A percentile compares a stretch with the other conserved stretches of the same genome.
phyloP scores from a whole-genome alignment of 164 flowering plant species.

The Berberis thunbergii region DNA sequence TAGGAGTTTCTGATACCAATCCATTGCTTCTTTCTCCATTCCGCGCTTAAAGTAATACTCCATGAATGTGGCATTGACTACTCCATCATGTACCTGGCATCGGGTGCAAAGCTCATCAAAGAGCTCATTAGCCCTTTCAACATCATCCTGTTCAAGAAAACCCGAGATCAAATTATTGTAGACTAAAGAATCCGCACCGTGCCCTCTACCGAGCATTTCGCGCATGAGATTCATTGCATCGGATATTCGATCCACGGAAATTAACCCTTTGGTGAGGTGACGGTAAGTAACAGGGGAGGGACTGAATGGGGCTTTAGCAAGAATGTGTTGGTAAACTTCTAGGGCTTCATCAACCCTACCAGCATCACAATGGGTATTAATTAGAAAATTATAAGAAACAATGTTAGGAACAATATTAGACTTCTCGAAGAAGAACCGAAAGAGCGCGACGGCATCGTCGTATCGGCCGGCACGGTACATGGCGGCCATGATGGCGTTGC shows the following conservation, averaged over 20 bases:
- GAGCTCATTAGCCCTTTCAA: slow-evolving; percentile 62
- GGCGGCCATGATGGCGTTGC: slow-evolving; percentile 76
- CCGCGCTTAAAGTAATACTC: slow-evolving; percentile 66
- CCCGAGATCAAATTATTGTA: slow-evolving; percentile 62
- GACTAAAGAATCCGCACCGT: slow-evolving; percentile 75
- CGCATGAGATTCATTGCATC: slow-evolving; percentile 57
- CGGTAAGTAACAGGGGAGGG: slow-evolving; percentile 56
- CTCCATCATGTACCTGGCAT: slow-evolving; percentile 74
- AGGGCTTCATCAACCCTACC: slow-evolving; percentile 46
- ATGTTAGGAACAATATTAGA: slow-evolving; percentile 57
- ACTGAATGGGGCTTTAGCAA: slow-evolving; percentile 60
- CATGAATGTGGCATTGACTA: slow-evolving; percentile 70
- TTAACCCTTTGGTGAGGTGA: slow-evolving; percentile 63
- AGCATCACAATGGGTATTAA: slow-evolving; percentile 55
- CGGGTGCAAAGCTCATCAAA: slow-evolving; percentile 70
- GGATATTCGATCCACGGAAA: slow-evolving; percentile 45
- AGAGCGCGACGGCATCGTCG: slow-evolving; percentile 52
- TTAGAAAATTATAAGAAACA: slow-evolving; percentile 62
- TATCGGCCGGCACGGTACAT: slow-evolving; percentile 58
- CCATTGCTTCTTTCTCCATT: slow-evolving; percentile 69
- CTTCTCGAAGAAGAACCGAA: slow-evolving; percentile 53
- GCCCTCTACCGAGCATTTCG: slow-evolving; percentile 69
- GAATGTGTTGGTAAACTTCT: slow-evolving; percentile 40
- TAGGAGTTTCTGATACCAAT: slow-evolving; percentile 39
- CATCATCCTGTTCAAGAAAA: slow-evolving; percentile 40